These are phyloP conservation scores for Globisporangium takayamanum DNA, from an alignment of 352 stramenopile species.

Conservation along the genomic window DNA sequence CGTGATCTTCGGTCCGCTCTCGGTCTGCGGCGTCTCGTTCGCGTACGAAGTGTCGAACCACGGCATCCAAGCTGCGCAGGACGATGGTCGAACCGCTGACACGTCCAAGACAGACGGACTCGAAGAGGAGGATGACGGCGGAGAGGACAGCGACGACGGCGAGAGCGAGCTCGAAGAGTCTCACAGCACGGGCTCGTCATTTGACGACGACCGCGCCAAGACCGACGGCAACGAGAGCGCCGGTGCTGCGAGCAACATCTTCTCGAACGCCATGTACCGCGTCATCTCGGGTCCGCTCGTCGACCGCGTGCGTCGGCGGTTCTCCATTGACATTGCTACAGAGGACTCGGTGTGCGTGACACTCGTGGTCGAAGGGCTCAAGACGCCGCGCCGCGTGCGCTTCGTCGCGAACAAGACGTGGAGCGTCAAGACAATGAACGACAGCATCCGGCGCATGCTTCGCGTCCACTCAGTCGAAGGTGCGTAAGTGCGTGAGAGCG, in stretches of 20 bases:
- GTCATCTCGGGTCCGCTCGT: constrained; percentile 74
- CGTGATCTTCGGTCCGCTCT: constrained; percentile 80
- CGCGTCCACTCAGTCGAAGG: constrained; percentile 60
- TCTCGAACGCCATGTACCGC: constrained; percentile 78
- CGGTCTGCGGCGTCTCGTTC: constrained; percentile 78
- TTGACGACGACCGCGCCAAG: constrained; percentile 26
- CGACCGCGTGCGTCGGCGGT: constrained; percentile 61
- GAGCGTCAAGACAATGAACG: constrained; percentile 42
- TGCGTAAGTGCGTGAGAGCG: constrained; percentile 9
- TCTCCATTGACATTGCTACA: constrained; percentile 75
- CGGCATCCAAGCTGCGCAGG: constrained; percentile 78
- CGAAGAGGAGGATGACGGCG: constrained; percentile 16
- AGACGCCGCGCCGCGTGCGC: constrained; percentile 43
- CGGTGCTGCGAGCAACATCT: constrained; percentile 54
- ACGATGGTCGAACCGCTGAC: constrained; percentile 42
- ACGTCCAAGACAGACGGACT: constrained; percentile 23
- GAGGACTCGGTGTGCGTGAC: constrained; percentile 71
- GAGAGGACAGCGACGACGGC: neutral
- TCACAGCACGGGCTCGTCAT: constrained; percentile 33
- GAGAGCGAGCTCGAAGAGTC: constrained; percentile 49
- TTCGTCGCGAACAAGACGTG: constrained; percentile 75
- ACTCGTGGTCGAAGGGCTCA: constrained; percentile 61
- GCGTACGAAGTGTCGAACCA: constrained; percentile 85
- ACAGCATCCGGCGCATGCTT: constrained; percentile 67
- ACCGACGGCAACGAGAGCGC: constrained; percentile 18